Evolutionary conservation across 352 stramenopile genomes (phyloP).

Genomic region (Pythium chondricola): DNA sequence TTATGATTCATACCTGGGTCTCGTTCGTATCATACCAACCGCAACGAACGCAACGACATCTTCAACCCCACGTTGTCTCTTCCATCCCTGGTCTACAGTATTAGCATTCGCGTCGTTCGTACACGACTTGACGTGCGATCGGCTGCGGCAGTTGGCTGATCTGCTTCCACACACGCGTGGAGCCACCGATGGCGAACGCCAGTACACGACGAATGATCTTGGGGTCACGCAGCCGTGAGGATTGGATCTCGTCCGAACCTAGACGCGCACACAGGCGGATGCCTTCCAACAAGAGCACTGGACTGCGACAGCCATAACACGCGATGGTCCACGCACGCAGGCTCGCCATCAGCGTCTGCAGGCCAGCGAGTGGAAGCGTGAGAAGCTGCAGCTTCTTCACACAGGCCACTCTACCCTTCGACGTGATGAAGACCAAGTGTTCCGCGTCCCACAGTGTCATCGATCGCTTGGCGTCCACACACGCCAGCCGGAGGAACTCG

Average conservation of each 20-base stretch:
- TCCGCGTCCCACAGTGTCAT: slow-evolving; percentile 87
- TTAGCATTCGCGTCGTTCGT: slow-evolving; percentile 9
- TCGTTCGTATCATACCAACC: too few relatives aligned
- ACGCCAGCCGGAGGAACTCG: slow-evolving; percentile 74
- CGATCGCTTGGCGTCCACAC: slow-evolving; percentile 22
- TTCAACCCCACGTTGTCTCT: too few relatives aligned
- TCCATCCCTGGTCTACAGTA: neutral
- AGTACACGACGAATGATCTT: slow-evolving; percentile 53
- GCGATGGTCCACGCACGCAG: slow-evolving; percentile 49
- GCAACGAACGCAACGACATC: too few relatives aligned
- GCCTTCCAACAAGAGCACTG: slow-evolving; percentile 29
- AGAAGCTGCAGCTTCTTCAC: slow-evolving; percentile 69
- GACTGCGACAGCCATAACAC: slow-evolving; percentile 25
- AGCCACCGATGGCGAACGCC: slow-evolving; percentile 54
- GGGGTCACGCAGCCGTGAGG: slow-evolving; percentile 5
- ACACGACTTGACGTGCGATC: slow-evolving; percentile 43
- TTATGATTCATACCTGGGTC: too few relatives aligned
- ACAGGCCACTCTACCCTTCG: slow-evolving; percentile 34
- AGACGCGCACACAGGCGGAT: slow-evolving; percentile 55
- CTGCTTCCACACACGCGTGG: slow-evolving; percentile 61
- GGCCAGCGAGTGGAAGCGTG: slow-evolving; percentile 38
- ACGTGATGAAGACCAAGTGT: slow-evolving; percentile 65
- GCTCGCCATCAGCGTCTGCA: slow-evolving; percentile 48
- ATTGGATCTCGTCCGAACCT: slow-evolving; percentile 24
- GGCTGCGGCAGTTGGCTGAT: slow-evolving; percentile 34